Base-by-base conservation (phyloP, 768 basidiomycete species). In the Lactarius vividus region DNA sequence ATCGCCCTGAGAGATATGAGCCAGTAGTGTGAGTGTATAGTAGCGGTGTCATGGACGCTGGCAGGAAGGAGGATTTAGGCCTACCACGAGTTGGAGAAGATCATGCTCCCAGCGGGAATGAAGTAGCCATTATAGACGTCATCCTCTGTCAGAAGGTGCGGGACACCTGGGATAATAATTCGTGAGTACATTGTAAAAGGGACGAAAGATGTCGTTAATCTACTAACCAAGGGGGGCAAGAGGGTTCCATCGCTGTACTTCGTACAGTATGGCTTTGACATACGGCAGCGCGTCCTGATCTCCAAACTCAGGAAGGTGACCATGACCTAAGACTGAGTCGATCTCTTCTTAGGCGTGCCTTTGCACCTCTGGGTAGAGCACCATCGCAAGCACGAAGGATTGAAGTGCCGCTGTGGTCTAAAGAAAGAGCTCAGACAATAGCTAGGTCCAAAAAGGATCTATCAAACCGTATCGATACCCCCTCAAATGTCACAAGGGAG, bases 351-450 rank as follows among this genome's bases (percentile, higher is more conserved):
- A 77, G 4, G 73, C 75, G 55, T 71, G 65, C 39, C 20, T 61
- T 56, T 76, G 76, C 6, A 66, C 67, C 5, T 74, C 67, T 0
- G 77, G 77, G 57, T 76, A 64, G 16, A 74, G 65, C 9, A 72
- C 69, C 75, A 78, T 74, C 18, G 72, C 73, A 3, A 76, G 64
- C 18, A 77, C 31, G 61, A 78, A 77, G 3, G 68, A 61, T 9
- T 58, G 56, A n/a, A 71, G 37, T 1, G 63, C 57, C 4, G 72
- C 70, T 11, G 62, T 23, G 2, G 72, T 66, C 72, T 67, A 4
- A 11, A n/a, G 40, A 37, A 55, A 61, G n/a, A 4, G 31, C 0
- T 56, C 37, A 39, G 58, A 44, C 23, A 15, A 10, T 18, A 31
- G 44, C 16, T 3, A 26, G 20, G 58, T 57, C 11, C 42, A 39